These are phyloP conservation scores for Xylaria sp. DNA, from an alignment of 2,329 filamentous ascomycete genomes.

Conservation along the genomic window DNA sequence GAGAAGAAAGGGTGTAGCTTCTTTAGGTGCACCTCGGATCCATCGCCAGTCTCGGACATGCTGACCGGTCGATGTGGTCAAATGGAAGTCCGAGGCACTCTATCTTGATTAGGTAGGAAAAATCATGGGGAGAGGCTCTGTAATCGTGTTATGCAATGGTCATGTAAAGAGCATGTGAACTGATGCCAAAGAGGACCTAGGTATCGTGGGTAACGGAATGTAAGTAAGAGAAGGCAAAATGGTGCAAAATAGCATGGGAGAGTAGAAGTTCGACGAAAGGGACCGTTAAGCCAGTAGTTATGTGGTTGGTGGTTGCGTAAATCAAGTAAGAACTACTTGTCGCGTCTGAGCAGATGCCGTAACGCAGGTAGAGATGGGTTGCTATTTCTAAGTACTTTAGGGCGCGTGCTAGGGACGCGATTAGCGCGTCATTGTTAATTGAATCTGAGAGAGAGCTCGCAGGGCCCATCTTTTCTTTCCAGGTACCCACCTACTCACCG, in stretches of 20 bases:
- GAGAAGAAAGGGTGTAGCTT: conserved; percentile 68
- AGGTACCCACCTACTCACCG: neutral
- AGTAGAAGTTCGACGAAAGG: neutral
- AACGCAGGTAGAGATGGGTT: neutral
- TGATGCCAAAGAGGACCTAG: neutral
- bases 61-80: conserved; percentile 43
- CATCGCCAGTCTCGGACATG: conserved; percentile 57
- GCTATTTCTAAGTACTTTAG: neutral
- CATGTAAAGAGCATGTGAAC: neutral
- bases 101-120: neutral
- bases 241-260: neutral
- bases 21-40: conserved; percentile 52
- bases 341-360: conserved; percentile 7
- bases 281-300: neutral
- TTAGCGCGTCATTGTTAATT: conserved; percentile 22
- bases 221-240: neutral
- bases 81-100: conserved; percentile 17
- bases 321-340: neutral
- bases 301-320: neutral
- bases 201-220: too few species aligned
- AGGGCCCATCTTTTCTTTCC: neutral
- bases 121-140: conserved; percentile 22
- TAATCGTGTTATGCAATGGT: conserved; percentile 1
- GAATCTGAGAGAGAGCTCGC: neutral
- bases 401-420: conserved; percentile 33